Evolutionary conservation across 225 moss, liverwort and hornwort genomes (phyloP).

Genomic region (Straminergon stramineum): DNA sequence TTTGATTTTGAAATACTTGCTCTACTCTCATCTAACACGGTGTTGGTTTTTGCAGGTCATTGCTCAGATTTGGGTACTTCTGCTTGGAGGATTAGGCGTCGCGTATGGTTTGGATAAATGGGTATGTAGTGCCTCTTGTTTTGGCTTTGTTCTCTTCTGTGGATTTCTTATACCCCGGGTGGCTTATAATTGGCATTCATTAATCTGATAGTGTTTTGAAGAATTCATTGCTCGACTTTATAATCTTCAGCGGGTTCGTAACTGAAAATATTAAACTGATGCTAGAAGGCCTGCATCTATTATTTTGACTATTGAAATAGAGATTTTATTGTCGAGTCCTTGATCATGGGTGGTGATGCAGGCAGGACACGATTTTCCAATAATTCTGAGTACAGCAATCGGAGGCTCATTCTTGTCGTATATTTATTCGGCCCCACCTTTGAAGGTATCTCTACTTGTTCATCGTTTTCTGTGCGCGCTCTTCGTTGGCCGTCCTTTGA

Average conservation of each 20-base stretch:
- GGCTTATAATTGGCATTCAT: not conserved
- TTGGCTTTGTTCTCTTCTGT: not conserved
- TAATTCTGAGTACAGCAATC: constrained; percentile 53
- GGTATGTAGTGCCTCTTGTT: constrained; percentile 29
- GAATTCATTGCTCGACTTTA: not conserved
- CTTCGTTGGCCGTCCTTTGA: not conserved
- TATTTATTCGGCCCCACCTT: constrained; percentile 94
- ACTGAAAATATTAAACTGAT: not conserved
- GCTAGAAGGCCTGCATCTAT: not conserved
- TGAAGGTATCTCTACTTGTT: constrained; percentile 46
- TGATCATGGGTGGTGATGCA: constrained; percentile 16
- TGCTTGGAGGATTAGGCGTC: constrained; percentile 77
- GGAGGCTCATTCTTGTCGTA: constrained; percentile 88
- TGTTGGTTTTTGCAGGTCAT: constrained; percentile 52
- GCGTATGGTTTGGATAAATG: constrained; percentile 77
- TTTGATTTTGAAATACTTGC: not conserved
- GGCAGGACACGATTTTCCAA: constrained; percentile 92
- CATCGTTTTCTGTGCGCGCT: not conserved
- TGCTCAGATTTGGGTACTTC: constrained; percentile 77
- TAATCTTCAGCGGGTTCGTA: not conserved
- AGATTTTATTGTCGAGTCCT: not conserved
- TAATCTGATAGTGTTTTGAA: not conserved
- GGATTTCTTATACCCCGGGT: not conserved
- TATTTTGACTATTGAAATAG: not conserved
- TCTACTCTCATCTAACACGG: not conserved